Conservation (phyloP, 345 rosid genomes). For the Lenwebbia sp. region DNA sequence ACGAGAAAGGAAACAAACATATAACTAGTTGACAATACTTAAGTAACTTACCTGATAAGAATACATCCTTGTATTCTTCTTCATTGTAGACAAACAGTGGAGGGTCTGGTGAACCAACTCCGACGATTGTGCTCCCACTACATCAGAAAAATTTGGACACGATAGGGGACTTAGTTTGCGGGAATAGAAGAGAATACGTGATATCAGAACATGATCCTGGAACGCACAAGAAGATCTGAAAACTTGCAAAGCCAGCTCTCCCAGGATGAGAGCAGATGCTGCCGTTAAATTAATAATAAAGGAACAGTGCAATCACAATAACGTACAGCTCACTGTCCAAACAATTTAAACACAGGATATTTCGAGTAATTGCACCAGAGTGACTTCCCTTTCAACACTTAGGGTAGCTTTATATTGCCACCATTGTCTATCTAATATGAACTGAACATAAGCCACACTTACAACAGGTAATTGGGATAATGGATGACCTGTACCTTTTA, state of each 20-base stretch:
- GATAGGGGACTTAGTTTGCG: not conserved
- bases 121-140: constrained; percentile 96
- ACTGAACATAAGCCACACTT: not conserved
- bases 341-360: not conserved
- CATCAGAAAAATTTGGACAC: constrained; percentile 5
- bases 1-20: not conserved
- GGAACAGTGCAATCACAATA: not conserved
- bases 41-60: constrained; percentile 55
- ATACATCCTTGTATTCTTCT: constrained; percentile 66
- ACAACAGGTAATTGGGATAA: not conserved
- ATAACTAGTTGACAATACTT: not conserved
- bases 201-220: not conserved
- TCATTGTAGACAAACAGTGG: constrained; percentile 80
- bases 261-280: not conserved
- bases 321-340: not conserved
- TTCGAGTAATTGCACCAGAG: not conserved
- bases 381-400: not conserved
- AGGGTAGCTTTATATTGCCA: not conserved
- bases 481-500: not conserved
- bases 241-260: not conserved
- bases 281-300: too few relatives aligned
- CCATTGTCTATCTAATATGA: not conserved
- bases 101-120: constrained; percentile 92
- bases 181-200: not conserved
- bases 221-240: not conserved